Base-by-base conservation (phyloP, 2,329 filamentous ascomycete genomes). In the Pseudogymnoascus sp. region DNA sequence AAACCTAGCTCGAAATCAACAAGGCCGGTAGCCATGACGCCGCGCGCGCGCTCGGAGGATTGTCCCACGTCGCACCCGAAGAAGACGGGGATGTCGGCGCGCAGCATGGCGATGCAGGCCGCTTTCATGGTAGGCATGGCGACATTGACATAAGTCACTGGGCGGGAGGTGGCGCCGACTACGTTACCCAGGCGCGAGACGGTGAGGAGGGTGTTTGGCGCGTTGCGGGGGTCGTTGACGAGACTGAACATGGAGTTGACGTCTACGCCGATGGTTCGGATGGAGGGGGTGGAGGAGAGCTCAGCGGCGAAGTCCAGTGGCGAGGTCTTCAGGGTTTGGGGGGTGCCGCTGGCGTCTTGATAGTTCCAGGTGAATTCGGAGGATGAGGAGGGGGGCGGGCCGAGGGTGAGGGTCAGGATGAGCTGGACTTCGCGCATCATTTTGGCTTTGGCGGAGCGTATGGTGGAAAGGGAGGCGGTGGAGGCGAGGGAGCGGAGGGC, bases 21-120 rank as follows among this genome's bases (percentile, higher is more conserved):
- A 4, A 96, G 78, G 1, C 82, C 80, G 0, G 87, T 81, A 72
- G 96, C 91, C 89, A 96, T 92, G 71, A 96, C 85, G 14, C 91
- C 91, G 2, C 81, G 80, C 1, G 69, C 69, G 0, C 77, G 78
- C 71, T 92, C 87, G 62, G 84, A 89, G 74, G 88, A 92, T 73
- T 96, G 90, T 65, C 91, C 91, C 0, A 96, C 91, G 69, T 96
- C 92, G 60, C 84, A 89, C 62, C 92, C 92, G 72, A 96, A 96
- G 81, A 96, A 96, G 60, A 96, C 84, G 8, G 92, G 91, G 4
- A 90, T 76, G 1, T 90, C 91, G 9, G 86, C 85, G 70, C 85
- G 83, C 58, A 96, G 83, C 90, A 92, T 94, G 30, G 83, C 79
- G 58, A 95, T 84, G 68, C 87, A 89, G 0, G 88, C 86, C 0